These are phyloP conservation scores for Phytophthora ohioensis DNA, from an alignment of 352 stramenopile species.

Conservation along the genomic window DNA sequence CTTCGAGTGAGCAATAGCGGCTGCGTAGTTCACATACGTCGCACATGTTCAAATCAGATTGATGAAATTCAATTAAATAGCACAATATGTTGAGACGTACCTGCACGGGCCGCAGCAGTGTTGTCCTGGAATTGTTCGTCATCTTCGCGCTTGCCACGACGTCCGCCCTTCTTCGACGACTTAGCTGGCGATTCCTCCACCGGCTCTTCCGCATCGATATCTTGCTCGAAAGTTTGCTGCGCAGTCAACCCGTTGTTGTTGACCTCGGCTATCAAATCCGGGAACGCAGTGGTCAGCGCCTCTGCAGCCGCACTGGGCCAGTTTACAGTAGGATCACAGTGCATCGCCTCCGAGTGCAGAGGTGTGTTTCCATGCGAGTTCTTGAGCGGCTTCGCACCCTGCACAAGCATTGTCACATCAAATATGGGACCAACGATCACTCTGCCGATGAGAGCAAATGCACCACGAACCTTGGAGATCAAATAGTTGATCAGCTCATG, in stretches of 20 bases:
- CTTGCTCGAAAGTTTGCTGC: constrained; percentile 72
- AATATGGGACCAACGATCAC: not conserved
- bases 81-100: constrained; percentile 29
- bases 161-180: constrained; percentile 41
- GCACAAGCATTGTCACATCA: not conserved
- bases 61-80: not conserved
- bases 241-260: constrained; percentile 71
- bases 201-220: constrained; percentile 64
- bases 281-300: constrained; percentile 56
- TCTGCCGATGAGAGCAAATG: not conserved
- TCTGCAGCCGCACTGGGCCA: constrained; percentile 68
- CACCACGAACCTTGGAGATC: constrained; percentile 57
- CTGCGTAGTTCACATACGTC: constrained; percentile 31
- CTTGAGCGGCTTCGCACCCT: constrained; percentile 71
- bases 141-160: constrained; percentile 34
- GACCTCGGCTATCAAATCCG: constrained; percentile 55
- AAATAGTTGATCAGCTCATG: constrained; percentile 63
- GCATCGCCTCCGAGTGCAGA: constrained; percentile 81
- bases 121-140: constrained; percentile 56
- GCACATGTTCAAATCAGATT: constrained; percentile 16
- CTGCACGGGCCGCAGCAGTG: constrained; percentile 59
- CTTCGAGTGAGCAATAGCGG: constrained; percentile 73
- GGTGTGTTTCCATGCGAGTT: constrained; percentile 70
- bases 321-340: constrained; percentile 59
- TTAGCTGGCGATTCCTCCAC: constrained; percentile 27